These are phyloP conservation scores for Theobroma grandiflorum DNA, from an alignment of 441 rosid genomes.

Conservation along the genomic window DNA sequence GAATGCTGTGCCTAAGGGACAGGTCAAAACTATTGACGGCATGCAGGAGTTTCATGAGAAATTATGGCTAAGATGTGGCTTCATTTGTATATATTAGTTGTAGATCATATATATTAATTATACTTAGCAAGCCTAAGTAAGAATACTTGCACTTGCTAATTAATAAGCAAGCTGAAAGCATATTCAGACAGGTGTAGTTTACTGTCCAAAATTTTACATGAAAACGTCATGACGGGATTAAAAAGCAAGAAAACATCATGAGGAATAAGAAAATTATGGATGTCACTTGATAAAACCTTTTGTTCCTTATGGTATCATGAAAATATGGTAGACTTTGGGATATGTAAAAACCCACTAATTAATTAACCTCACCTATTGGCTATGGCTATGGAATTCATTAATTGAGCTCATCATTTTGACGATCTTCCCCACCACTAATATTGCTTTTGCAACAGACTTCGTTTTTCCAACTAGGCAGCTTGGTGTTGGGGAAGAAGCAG, in stretches of 20 bases:
- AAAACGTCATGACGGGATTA: neutral
- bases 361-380: neutral
- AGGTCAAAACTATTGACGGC: neutral
- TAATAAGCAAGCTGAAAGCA: too few species aligned
- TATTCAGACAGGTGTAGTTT: neutral
- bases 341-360: neutral
- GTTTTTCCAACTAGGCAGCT: neutral
- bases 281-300: neutral
- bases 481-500: neutral
- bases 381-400: neutral
- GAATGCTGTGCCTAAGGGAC: neutral
- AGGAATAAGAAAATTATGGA: neutral
- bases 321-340: too few species aligned
- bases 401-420: constrained; percentile 9
- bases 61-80: neutral
- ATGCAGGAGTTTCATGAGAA: neutral
- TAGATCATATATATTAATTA: too few species aligned
- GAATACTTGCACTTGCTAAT: too few species aligned
- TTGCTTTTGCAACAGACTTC: neutral
- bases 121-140: neutral
- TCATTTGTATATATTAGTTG: too few species aligned
- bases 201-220: neutral
- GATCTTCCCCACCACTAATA: neutral
- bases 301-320: neutral
- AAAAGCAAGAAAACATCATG: neutral